A percentile compares a stretch with the other conserved stretches of the same genome.
Evolutionary conservation across 2,329 filamentous ascomycete genomes (phyloP).

Genomic region (Fusarium sp.): DNA sequence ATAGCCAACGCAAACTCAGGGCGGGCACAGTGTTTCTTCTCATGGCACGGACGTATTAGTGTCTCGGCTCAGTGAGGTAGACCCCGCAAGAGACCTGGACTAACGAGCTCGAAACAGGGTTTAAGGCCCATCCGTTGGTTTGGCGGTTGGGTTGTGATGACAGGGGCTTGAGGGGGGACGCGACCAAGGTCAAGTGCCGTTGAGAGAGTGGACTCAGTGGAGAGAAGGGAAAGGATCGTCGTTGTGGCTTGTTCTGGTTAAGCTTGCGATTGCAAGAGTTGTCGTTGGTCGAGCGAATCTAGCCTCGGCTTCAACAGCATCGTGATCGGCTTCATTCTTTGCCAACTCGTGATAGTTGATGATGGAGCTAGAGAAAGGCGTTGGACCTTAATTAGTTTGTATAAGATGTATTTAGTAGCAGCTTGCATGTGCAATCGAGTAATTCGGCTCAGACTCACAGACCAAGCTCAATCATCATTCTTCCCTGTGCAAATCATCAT

Average conservation of each 20-base stretch:
- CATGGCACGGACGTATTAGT: neutral
- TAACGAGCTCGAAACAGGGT: neutral
- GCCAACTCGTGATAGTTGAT: neutral
- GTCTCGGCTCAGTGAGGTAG: neutral
- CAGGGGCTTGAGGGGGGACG: too few relatives aligned
- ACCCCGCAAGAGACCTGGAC: neutral
- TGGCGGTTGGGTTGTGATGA: neutral
- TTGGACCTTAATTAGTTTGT: neutral
- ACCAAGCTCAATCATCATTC: neutral
- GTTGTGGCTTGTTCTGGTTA: slow-evolving; percentile 11
- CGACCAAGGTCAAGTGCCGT: slow-evolving; percentile 1
- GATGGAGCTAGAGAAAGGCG: neutral
- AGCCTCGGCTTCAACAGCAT: slow-evolving; percentile 12
- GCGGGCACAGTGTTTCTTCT: neutral
- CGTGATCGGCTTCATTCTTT: neutral
- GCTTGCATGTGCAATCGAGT: neutral
- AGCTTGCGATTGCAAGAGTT: slow-evolving; percentile 16
- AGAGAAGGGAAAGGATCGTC: slow-evolving; percentile 8
- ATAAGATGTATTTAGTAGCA: neutral
- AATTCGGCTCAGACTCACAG: too few relatives aligned
- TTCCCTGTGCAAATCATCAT: slow-evolving; percentile 1
- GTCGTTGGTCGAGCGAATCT: neutral
- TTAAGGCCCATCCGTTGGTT: neutral
- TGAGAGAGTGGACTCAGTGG: neutral
- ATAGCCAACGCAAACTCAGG: neutral